These are phyloP conservation scores for Trametes gibbosa DNA, from an alignment of 768 basidiomycete genomes.

Conservation along the genomic window DNA sequence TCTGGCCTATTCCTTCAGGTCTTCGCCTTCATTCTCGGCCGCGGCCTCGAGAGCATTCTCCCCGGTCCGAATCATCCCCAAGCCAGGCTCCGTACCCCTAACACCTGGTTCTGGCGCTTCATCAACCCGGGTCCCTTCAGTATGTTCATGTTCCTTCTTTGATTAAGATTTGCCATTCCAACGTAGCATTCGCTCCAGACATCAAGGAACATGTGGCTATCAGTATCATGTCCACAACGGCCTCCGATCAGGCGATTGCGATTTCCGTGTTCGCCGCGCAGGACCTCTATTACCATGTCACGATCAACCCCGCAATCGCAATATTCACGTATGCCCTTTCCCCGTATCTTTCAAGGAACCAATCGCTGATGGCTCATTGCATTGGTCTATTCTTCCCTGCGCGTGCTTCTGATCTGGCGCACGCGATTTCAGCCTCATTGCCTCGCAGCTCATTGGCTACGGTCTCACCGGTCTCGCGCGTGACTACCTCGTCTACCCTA, in stretches of 20 bases:
- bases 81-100: slow-evolving; percentile 25
- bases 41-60: slow-evolving; percentile 23
- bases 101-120: slow-evolving; percentile 27
- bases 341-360: too few species aligned
- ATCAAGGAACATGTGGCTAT: slow-evolving; percentile 33
- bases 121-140: slow-evolving; percentile 30
- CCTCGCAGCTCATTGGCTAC: slow-evolving; percentile 32
- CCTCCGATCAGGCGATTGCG: slow-evolving; percentile 27
- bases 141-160: slow-evolving; percentile 2
- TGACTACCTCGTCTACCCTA: slow-evolving; percentile 49
- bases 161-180: not conserved
- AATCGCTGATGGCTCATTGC: too few species aligned
- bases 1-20: slow-evolving; percentile 26
- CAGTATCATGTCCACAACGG: slow-evolving; percentile 28
- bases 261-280: slow-evolving; percentile 27
- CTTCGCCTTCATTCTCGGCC: slow-evolving; percentile 29
- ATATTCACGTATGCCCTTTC: slow-evolving; percentile 31
- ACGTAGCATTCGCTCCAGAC: slow-evolving; percentile 30
- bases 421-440: slow-evolving; percentile 16
- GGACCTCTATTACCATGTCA: slow-evolving; percentile 37
- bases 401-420: not conserved
- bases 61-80: slow-evolving; percentile 20
- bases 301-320: slow-evolving; percentile 25
- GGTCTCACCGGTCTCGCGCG: slow-evolving; percentile 40
- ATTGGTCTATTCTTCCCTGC: too few species aligned